Conservation (phyloP, 2,329 filamentous ascomycete genomes). For the Rhynchosporium graminicola region DNA sequence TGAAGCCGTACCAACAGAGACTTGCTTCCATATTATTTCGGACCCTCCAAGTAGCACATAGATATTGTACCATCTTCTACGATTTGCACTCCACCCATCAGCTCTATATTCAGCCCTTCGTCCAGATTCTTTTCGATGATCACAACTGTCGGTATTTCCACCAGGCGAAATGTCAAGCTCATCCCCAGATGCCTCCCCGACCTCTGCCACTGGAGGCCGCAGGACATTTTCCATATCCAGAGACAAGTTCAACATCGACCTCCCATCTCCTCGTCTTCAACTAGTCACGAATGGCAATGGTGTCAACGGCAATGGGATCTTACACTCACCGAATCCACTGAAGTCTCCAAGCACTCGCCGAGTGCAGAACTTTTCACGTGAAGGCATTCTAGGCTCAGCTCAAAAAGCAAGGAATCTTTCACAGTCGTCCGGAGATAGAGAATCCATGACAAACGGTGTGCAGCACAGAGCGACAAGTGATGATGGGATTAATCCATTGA, state of each 20-base stretch:
- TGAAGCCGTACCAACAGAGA: constrained; percentile 24
- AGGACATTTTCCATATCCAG: constrained; percentile 38
- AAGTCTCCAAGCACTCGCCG: constrained; percentile 54
- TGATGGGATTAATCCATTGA: constrained; percentile 59
- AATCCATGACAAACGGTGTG: constrained; percentile 42
- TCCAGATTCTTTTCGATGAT: constrained; percentile 25
- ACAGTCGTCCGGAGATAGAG: constrained; percentile 52
- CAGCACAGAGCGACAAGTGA: constrained; percentile 49
- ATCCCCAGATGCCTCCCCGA: constrained; percentile 38
- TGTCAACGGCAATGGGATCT: constrained; percentile 27
- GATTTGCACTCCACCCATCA: constrained; percentile 17
- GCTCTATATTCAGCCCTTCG: constrained; percentile 17
- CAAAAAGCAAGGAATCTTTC: constrained; percentile 57
- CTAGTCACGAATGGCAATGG: constrained; percentile 31
- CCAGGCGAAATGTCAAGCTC: constrained; percentile 37
- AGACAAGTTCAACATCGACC: constrained; percentile 38
- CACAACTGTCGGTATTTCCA: constrained; percentile 20
- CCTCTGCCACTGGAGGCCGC: constrained; percentile 32
- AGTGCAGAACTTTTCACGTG: constrained; percentile 53
- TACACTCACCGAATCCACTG: constrained; percentile 41
- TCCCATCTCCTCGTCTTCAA: constrained; percentile 36
- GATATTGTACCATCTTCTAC: constrained; percentile 19
- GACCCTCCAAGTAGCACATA: constrained; percentile 23
- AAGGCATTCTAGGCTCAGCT: constrained; percentile 54
- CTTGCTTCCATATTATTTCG: constrained; percentile 24